Evolutionary conservation across 371 early-diverging fungal genomes (phyloP), one percentile per base, ranked within the genome.

Genomic region (Conidiobolus incongruus): DNA sequence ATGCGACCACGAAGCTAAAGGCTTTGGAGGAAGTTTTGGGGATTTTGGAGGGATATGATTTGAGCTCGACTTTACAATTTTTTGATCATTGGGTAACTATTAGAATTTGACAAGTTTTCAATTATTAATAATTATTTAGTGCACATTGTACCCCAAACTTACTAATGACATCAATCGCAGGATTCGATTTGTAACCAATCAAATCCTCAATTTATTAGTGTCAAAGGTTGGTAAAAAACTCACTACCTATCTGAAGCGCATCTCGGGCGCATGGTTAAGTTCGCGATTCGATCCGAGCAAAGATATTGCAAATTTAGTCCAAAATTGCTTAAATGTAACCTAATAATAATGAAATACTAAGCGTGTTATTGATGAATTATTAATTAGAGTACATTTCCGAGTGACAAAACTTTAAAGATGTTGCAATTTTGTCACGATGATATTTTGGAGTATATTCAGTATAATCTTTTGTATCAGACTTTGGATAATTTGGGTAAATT

Each of bases 11-110:
- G n/a, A 75, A 75, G 41, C 47, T 74, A 23, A 67, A 70, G 36
- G 75, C 78, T n/a, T 57, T 77, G 28, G 73, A 75, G 28, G 78
- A 77, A 41, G 46, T 75, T 10, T 61, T 67, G 30, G 47, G 47
- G 11, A 69, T 69, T 55, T 46, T 74, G 15, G 59, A 60, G 40
- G 50, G 44, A 4, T 56, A 65, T 40, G 53, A 58, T 4, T 44
- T 43, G 17, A 60, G 51, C 7, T 52, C 58, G 30, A 21, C 47
- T 2, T 23, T 44, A 11, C 22, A 30, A 15, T 47, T 52, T 16
- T 32, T 63, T 24, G 13, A 46, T 40, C 24, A 13, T 47, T 35
- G 53, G 58, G 40, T 55, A 56, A 38, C 11, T 26, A 15, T 13
- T 17, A 17, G 2, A 16, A 22, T 23, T 19, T 5, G 16, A 11